phyloP scores from a whole-genome alignment of 345 rosid genomes.

The Camelina laxa region DNA sequence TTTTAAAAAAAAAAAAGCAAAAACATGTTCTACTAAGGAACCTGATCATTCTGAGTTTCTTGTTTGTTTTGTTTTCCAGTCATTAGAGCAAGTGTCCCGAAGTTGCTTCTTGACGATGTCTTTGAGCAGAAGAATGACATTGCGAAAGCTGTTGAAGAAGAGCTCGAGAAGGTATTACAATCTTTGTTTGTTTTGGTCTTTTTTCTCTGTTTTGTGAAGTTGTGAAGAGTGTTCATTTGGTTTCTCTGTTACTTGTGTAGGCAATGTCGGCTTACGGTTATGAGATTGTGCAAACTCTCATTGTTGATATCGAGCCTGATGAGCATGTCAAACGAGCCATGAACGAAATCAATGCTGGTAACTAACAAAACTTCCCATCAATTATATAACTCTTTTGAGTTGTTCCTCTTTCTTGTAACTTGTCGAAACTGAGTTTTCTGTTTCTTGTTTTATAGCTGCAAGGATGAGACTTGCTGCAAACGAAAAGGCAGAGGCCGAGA shows the following conservation, averaged over 20 bases:
- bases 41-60: conserved; percentile 1
- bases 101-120: conserved; percentile 54
- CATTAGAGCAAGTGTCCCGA: conserved; percentile 63
- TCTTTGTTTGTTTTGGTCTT: conserved; percentile 11
- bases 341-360: conserved; percentile 65
- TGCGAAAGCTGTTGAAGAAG: conserved; percentile 59
- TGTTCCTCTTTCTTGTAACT: too few relatives aligned
- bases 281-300: conserved; percentile 63
- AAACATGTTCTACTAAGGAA: not conserved
- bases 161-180: conserved; percentile 55
- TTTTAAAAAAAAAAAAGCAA: too few relatives aligned
- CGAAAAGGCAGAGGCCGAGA: conserved; percentile 50
- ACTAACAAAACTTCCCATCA: not conserved
- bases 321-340: conserved; percentile 59
- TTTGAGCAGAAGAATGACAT: conserved; percentile 68
- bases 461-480: conserved; percentile 48
- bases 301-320: conserved; percentile 62
- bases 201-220: not conserved
- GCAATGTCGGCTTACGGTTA: conserved; percentile 63
- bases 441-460: conserved; percentile 39
- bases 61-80: conserved; percentile 38
- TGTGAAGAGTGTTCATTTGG: not conserved
- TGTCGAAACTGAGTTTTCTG: not conserved
- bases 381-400: not conserved
- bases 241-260: conserved; percentile 33